Evolutionary conservation across 2,329 filamentous ascomycete species (phyloP), one percentile per base, ranked within the genome.

Genomic region (Cercospora sp.): DNA sequence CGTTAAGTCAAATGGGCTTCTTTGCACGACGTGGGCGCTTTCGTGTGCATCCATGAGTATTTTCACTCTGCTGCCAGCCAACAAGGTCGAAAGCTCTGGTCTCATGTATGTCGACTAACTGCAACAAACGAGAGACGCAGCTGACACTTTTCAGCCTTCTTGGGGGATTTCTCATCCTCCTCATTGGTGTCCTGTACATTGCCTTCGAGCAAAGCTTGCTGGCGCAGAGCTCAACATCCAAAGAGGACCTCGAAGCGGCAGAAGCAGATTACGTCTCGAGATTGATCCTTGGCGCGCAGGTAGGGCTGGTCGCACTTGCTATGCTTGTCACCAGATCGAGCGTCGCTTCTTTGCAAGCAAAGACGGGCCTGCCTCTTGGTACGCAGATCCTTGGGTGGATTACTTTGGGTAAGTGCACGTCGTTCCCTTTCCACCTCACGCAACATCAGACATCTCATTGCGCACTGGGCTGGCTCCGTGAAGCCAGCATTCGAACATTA

Each of bases 261-360:
- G 71, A 72, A 39, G 76, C 75, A 30, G 83, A 87, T 71, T 72
- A 77, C 57, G 76, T 88, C 10, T 89, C 87, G 0, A 83, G 89
- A 59, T 78, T 82, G 1, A 81, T 93, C 20, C 81, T 91, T 30
- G 90, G 91, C 23, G 76, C 86, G n/a, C 90, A 93, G 81, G 81
- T 93, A 66, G 94, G 94, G 0, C 85, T 98, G 63, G 87, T 96
- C 51, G 78, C 91, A 7, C 84, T 98, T 63, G 87, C 94, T 8
- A 92, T 96, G 83, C 77, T 94, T 64, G 91, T 98, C 20, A 99
- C 95, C 7, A 87, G 90, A 57, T 96, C 92, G 1, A 97, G 92
- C 77, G 88, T 90, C n/a, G 80, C 90, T 65, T 96, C 93, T 23
- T 80, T 99, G 9, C 92, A 97, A 79, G 90, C 93, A 30, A 96